Conservation (phyloP, 2,329 filamentous ascomycete species). For the Hypoxylon sp. region DNA sequence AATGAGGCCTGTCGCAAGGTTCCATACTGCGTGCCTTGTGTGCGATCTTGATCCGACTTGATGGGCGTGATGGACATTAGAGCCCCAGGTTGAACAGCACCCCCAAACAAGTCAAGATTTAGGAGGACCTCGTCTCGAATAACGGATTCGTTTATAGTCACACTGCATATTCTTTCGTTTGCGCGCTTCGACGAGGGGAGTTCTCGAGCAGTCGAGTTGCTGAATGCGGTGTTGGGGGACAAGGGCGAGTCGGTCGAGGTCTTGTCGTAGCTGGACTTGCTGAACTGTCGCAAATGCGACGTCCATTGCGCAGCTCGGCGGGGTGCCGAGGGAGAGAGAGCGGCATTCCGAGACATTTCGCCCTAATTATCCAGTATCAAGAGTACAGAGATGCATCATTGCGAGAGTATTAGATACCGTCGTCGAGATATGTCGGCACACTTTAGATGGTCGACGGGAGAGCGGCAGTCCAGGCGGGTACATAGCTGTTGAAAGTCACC, state of each 20-base stretch:
- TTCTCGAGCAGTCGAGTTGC: slow-evolving; percentile 61
- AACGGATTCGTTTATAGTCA: slow-evolving; percentile 77
- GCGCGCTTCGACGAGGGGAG: slow-evolving; percentile 47
- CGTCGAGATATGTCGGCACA: not conserved
- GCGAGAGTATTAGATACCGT: not conserved
- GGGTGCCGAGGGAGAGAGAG: slow-evolving; percentile 55
- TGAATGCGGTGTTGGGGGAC: slow-evolving; percentile 63
- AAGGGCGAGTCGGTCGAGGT: slow-evolving; percentile 54
- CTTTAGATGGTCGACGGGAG: not conserved
- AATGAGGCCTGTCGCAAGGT: slow-evolving; percentile 46
- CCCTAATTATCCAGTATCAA: slow-evolving; percentile 44
- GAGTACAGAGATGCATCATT: slow-evolving; percentile 26
- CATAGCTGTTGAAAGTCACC: no score
- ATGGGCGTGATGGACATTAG: slow-evolving; percentile 79
- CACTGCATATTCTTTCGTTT: slow-evolving; percentile 62
- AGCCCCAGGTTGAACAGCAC: slow-evolving; percentile 72
- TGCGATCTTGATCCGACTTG: slow-evolving; percentile 62
- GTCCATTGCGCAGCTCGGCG: slow-evolving; percentile 63
- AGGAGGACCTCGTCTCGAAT: slow-evolving; percentile 83
- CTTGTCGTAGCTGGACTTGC: slow-evolving; percentile 61
- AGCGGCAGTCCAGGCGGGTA: slow-evolving; percentile 1
- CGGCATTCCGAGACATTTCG: slow-evolving; percentile 50
- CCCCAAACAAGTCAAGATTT: slow-evolving; percentile 77
- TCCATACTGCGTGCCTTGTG: slow-evolving; percentile 47
- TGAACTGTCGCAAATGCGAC: slow-evolving; percentile 65